Evolutionary conservation across 2,329 filamentous ascomycete species (phyloP), one percentile per base, ranked within the genome.

Genomic region (Alternaria atra): DNA sequence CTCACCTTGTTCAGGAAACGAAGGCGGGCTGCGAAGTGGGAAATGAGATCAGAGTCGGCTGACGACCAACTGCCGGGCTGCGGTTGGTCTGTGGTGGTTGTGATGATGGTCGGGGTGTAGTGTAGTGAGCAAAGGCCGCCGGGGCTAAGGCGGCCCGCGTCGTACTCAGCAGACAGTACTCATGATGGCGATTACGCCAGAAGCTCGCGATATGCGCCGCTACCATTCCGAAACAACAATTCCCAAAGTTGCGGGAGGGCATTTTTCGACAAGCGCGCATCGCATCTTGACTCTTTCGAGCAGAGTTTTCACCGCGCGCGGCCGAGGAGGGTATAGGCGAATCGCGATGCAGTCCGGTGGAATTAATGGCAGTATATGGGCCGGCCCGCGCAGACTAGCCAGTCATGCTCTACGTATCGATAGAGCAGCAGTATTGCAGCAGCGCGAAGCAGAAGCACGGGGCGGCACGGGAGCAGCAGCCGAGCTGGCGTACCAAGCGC

Each of bases 381-480:
- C 70, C 73, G 74, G 73, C 64, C 73, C 73, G 73, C 73, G 58
- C 51, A 68, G 64, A 64, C 69, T 69, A 72, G 61, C 70, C 64
- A 66, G 65, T 61, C 58, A 64, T 34, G 58, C 43, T 44, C 42
- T 57, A 55, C 44, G 58, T 68, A 67, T 70, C 67, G 71, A 69
- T 69, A 67, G 60, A 55, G 59, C 40, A 39, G 29, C 42, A 48
- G 60, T 23, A 27, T 35, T 32, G 34, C 35, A 53, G 32, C 20
- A 43, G 55, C 32, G 40, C 35, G 35, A 27, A 34, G 37, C 34
- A 52, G 46, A 29, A 39, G 46, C 44, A 60, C 37, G 37, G 55
- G 52, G 68, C 65, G 64, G 69, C 56, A 65, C 69, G 65, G 68
- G 64, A 65, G 60, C 69, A 60, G 59, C 62, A 59, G 55, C 43